Evolutionary conservation across 2,329 filamentous ascomycete species (phyloP).

Genomic region (Aspergillus intermedius): DNA sequence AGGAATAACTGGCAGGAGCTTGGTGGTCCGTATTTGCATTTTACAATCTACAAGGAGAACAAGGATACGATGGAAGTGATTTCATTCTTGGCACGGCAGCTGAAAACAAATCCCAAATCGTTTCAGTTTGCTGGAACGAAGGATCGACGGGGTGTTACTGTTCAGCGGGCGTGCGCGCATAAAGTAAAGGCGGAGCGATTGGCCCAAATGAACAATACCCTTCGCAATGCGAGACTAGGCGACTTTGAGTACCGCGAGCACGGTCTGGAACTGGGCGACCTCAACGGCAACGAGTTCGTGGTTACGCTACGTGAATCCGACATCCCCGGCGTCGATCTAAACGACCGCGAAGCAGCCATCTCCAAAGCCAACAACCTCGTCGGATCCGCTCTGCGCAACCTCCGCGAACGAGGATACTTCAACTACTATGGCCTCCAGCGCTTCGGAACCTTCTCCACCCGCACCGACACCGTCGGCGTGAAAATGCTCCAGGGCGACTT

Average conservation of each 20-base stretch:
- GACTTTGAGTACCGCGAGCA: constrained; percentile 71
- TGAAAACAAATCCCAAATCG: constrained; percentile 62
- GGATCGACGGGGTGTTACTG: constrained; percentile 78
- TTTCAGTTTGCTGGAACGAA: constrained; percentile 86
- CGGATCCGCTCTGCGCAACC: constrained; percentile 56
- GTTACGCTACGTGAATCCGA: constrained; percentile 84
- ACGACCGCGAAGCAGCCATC: constrained; percentile 43
- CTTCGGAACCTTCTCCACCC: constrained; percentile 80
- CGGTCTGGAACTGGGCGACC: constrained; percentile 72
- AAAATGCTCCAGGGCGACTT: constrained; percentile 78
- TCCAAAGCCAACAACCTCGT: constrained; percentile 41
- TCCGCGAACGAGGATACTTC: constrained; percentile 74
- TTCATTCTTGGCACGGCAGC: constrained; percentile 64
- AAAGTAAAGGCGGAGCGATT: constrained; percentile 58
- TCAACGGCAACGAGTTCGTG: constrained; percentile 84
- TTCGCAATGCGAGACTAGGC: constrained; percentile 61
- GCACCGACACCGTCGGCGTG: constrained; percentile 78
- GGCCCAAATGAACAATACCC: constrained; percentile 53
- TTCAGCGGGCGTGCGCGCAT: constrained; percentile 68
- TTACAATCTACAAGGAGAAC: constrained; percentile 93
- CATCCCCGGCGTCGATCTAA: constrained; percentile 44
- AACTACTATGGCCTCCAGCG: constrained; percentile 98
- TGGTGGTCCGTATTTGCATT: constrained; percentile 78
- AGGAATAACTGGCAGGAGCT: constrained; percentile 58
- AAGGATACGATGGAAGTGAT: constrained; percentile 93